A percentile compares a stretch with the other conserved stretches of the same genome.
Conservation (phyloP, 2,329 filamentous ascomycete genomes). For the Annulohypoxylon truncatum region DNA sequence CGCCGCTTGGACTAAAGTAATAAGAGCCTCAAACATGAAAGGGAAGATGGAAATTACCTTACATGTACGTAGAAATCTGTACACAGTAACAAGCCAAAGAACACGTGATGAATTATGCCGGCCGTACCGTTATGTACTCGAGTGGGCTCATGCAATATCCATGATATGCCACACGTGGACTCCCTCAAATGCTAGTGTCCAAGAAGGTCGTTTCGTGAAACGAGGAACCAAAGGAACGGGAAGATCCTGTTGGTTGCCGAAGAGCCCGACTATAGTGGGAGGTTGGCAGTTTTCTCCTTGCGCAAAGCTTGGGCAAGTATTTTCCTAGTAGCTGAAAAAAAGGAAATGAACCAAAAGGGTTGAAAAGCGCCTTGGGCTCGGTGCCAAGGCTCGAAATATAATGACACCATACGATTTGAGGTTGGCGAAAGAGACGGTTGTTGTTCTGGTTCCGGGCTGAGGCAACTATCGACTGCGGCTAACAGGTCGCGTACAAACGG, state of each 20-base stretch:
- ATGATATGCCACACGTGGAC: constrained; percentile 30
- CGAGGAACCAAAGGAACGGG: constrained; percentile 18
- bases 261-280: constrained; percentile 1
- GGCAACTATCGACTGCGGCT: constrained; percentile 30
- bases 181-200: constrained; percentile 8
- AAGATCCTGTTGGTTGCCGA: constrained; percentile 22
- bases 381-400: constrained; percentile 28
- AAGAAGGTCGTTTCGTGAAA: constrained; percentile 31
- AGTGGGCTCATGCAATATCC: constrained; percentile 28
- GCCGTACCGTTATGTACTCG: constrained; percentile 18
- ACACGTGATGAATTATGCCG: constrained; percentile 22
- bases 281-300: background rate
- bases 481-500: constrained; percentile 4
- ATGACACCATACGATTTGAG: constrained; percentile 40
- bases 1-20: background rate
- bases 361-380: constrained; percentile 17
- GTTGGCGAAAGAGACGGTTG: constrained; percentile 34
- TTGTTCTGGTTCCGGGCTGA: constrained; percentile 23
- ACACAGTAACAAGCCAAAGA: constrained; percentile 12
- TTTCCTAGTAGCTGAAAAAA: constrained; percentile 30
- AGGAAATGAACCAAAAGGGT: constrained; percentile 32
- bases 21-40: constrained; percentile 28
- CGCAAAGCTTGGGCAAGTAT: background rate
- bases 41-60: background rate
- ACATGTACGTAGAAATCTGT: too few species aligned